Base-by-base conservation (phyloP, 2,329 filamentous ascomycete genomes). In the Diplodia mutila region DNA sequence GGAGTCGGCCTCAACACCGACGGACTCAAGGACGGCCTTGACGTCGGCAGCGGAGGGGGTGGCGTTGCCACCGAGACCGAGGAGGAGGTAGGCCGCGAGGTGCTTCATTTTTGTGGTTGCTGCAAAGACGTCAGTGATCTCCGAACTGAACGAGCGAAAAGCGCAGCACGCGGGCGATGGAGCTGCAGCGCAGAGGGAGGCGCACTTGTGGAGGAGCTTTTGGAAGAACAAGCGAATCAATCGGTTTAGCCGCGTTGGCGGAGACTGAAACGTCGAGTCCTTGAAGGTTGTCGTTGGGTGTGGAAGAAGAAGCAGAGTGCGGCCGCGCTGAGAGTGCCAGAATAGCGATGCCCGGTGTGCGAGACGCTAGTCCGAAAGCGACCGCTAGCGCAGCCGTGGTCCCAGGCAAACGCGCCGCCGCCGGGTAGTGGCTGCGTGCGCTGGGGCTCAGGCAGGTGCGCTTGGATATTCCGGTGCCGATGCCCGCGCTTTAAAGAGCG, bases 231-330 rank as follows among this genome's bases (percentile, higher is more conserved):
- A 86, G 91, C 94, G 91, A 91, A 86, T 93, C 94, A 98, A 98
- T 98, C 94, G 89, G 91, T 97, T 98, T 97, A 97, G 97, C 94
- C 94, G 93, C 92, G 82, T 91, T 90, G 87, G 91, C 94, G 94
- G 94, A 97, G 94, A 98, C 94, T 97, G 94, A 96, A 88, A 90
- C 93, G 93, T 95, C 92, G 87, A 92, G 93, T 97, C 90, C 91
- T 87, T 78, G 71, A 57, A 77, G 76, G 57, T 48, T 54, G 59
- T 67, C 55, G 65, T 67, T 42, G 42, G 64, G 65, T 61, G 65
- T 61, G 4, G 48, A 53, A 61, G 48, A 67, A 49, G 34, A 54
- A 53, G 55, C 25, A 29, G 23, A 42, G 54, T 8, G 65, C 21
- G 48, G 27, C 55, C 55, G 55, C 51, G 65, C 34, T 37, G 55